Percentiles rank a stretch among this genome's conserved stretches.
These are phyloP conservation scores for Phycomyces blakesleeanus DNA, from an alignment of 192 early-diverging fungal species.

Conservation along the genomic window DNA sequence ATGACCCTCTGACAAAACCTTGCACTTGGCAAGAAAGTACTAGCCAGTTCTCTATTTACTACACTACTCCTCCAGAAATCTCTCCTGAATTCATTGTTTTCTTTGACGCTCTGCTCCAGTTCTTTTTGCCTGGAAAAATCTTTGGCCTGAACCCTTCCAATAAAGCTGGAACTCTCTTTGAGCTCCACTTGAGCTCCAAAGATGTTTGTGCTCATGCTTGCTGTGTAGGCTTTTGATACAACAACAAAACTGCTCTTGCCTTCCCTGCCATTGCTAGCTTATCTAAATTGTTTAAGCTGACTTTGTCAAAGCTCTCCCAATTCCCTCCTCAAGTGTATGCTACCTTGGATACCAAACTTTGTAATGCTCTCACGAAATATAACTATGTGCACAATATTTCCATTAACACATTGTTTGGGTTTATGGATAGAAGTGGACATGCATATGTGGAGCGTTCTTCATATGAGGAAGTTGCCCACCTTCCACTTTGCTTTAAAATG, in stretches of 20 bases:
- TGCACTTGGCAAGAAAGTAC: not conserved
- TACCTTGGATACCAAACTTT: not conserved
- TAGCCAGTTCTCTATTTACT: not conserved
- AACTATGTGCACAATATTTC: not conserved
- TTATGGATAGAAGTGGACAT: not conserved
- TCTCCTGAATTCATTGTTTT: not conserved
- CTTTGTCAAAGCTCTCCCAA: not conserved
- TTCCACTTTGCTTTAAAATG: not conserved
- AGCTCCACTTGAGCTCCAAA: not conserved
- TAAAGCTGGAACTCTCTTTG: not conserved
- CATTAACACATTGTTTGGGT: not conserved
- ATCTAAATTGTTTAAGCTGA: not conserved
- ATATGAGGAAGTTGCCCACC: not conserved
- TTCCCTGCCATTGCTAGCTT: not conserved
- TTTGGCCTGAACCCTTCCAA: not conserved
- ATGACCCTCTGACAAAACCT: not conserved
- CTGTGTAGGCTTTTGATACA: not conserved
- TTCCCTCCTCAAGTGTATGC: not conserved
- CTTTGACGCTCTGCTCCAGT: not conserved
- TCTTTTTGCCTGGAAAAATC: too few species aligned
- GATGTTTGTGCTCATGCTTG: not conserved
- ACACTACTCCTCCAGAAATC: not conserved
- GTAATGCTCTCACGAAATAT: not conserved
- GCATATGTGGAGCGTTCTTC: not conserved
- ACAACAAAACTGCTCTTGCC: not conserved